phyloP scores from a whole-genome alignment of 306 rosid genomes.

The Alnus rubra region DNA sequence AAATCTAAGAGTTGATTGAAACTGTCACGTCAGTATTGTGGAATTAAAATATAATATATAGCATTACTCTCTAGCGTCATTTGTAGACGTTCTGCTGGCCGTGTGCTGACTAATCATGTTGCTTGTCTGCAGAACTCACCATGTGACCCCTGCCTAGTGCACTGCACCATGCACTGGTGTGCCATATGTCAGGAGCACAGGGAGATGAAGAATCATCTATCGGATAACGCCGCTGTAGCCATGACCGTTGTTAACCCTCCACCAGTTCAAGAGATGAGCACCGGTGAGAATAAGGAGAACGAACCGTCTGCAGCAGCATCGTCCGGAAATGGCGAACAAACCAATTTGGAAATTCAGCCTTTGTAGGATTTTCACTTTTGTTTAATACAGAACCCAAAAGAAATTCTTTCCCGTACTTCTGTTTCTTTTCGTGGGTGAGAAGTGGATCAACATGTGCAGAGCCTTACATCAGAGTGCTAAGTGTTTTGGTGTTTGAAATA shows the following conservation, averaged over 20 bases:
- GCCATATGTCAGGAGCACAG: slow-evolving; percentile 61
- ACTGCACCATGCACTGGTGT: slow-evolving; percentile 59
- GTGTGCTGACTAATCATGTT: slow-evolving; percentile 7
- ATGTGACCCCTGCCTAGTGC: slow-evolving; percentile 66
- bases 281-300: slow-evolving; percentile 31
- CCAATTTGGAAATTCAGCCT: slow-evolving; percentile 38
- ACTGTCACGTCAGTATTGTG: no score
- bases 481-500: background rate
- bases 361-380: slow-evolving; percentile 24
- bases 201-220: slow-evolving; percentile 54
- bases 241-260: slow-evolving; percentile 47
- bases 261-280: slow-evolving; percentile 50
- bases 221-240: slow-evolving; percentile 21
- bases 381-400: background rate
- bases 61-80: background rate
- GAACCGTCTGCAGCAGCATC: slow-evolving; percentile 22
- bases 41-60: no score
- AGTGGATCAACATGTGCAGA: slow-evolving; percentile 12
- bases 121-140: slow-evolving; percentile 47
- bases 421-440: background rate
- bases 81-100: background rate
- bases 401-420: background rate
- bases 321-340: slow-evolving; percentile 10
- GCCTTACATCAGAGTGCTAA: background rate
- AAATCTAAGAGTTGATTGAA: no score